A percentile compares a stretch with the other conserved stretches of the same genome.
Evolutionary conservation across 768 basidiomycete genomes (phyloP).

Genomic region (Rhizopogon vesiculosus): DNA sequence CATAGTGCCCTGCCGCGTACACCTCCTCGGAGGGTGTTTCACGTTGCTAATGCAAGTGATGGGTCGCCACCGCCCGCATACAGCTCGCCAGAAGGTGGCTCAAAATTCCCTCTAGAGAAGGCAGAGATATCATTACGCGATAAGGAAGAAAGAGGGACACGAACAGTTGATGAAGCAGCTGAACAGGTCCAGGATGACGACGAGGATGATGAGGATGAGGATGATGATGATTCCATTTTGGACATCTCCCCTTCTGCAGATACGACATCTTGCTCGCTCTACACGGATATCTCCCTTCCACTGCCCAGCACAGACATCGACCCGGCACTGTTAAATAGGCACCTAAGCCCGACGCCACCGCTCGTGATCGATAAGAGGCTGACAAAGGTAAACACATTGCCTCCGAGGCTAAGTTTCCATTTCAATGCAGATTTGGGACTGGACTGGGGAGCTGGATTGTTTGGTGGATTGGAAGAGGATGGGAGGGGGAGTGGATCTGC

Average conservation of each 20-base stretch:
- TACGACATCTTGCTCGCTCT: slow-evolving; percentile 12
- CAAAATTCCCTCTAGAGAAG: slow-evolving; percentile 14
- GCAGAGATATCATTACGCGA: not conserved
- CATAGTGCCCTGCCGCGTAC: slow-evolving; percentile 19
- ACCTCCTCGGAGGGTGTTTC: slow-evolving; percentile 37
- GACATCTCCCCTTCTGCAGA: slow-evolving; percentile 14
- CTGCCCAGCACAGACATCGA: slow-evolving; percentile 7
- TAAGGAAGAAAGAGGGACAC: not conserved
- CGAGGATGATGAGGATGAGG: not conserved
- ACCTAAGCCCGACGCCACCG: slow-evolving; percentile 22
- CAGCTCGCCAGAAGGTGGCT: slow-evolving; percentile 16
- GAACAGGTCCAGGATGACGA: not conserved
- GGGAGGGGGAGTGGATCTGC: not conserved
- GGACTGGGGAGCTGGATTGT: slow-evolving; percentile 50
- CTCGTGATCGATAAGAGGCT: slow-evolving; percentile 25
- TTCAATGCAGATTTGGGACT: slow-evolving; percentile 36
- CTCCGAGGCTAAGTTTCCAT: slow-evolving; percentile 56
- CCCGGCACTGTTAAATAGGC: slow-evolving; percentile 3
- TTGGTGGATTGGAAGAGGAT: slow-evolving; percentile 46
- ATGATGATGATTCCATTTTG: slow-evolving; percentile 18
- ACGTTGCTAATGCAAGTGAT: slow-evolving; percentile 34
- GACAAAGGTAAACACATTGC: slow-evolving; percentile 12
- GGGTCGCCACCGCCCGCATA: slow-evolving; percentile 47
- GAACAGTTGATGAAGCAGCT: slow-evolving; percentile 6
- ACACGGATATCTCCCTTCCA: slow-evolving; percentile 4